phyloP scores from a whole-genome alignment of 352 stramenopile species.

The Peronosclerospora sorghi region DNA sequence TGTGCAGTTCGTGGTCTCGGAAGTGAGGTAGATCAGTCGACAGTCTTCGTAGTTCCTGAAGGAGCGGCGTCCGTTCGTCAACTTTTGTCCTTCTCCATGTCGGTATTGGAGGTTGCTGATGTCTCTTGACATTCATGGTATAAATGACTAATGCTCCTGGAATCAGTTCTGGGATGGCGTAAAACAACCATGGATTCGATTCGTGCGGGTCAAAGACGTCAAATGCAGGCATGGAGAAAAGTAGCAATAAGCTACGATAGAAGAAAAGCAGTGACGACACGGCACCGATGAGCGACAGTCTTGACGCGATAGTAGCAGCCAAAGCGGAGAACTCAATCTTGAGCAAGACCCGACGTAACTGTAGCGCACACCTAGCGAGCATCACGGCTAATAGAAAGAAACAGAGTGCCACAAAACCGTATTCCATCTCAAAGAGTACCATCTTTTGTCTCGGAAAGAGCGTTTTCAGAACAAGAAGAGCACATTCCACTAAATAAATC shows the following conservation, averaged over 20 bases:
- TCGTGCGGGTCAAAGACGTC: constrained; percentile 61
- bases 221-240: constrained; percentile 58
- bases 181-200: constrained; percentile 68
- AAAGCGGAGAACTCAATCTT: constrained; percentile 74
- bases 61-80: constrained; percentile 42
- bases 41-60: constrained; percentile 24
- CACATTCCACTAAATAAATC: constrained; percentile 72
- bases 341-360: constrained; percentile 37
- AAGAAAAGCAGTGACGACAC: constrained; percentile 48
- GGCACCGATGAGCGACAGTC: constrained; percentile 46
- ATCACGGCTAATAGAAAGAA: constrained; percentile 65
- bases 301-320: constrained; percentile 36
- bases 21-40: constrained; percentile 39
- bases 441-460: constrained; percentile 45
- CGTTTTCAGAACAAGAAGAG: constrained; percentile 58
- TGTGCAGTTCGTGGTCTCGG: constrained; percentile 80
- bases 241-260: constrained; percentile 40
- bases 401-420: constrained; percentile 60
- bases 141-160: constrained; percentile 60
- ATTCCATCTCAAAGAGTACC: constrained; percentile 60
- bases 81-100: constrained; percentile 15
- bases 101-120: constrained; percentile 4
- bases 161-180: constrained; percentile 62
- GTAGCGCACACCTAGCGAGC: constrained; percentile 41
- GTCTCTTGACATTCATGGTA: constrained; percentile 69